Evolutionary conservation across 164 flowering plant species (phyloP), one percentile per base, ranked within the genome.

Genomic region (Saururus chinensis): DNA sequence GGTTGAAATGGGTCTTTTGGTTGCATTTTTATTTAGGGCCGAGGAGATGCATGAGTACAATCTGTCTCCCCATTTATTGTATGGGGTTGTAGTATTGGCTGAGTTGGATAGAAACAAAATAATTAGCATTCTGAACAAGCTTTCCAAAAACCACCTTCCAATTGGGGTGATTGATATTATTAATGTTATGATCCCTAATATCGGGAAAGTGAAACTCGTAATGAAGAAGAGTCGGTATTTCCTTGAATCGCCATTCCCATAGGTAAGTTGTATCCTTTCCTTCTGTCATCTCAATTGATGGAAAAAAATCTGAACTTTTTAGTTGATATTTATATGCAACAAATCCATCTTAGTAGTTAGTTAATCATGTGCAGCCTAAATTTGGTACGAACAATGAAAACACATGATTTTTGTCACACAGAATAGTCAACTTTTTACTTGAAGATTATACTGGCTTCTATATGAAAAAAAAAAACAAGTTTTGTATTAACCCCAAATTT

Each of bases 21-120:
- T 22, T 40, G 11, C 14, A 51, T 19, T 51, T 21, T n/a, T 55
- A 16, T 51, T 37, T 67, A 83, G 95, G 83, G 95, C 96, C 0
- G 95, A 92, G 64, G 83, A 88, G 6, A 87, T 87, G 95, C 92
- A 89, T 48, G 96, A 86, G 73, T 89, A 87, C 72, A 87, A 86
- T 66, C 71, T 92, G 74, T 86, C 93, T 7, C 95, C 93, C 0
- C 93, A 89, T 70, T 92, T 93, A 0, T 68, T 92, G 60, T 92
- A 92, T 70, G 98, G 95, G 14, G 95, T 93, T 0, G n/a, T n/a
- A n/a, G 99, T 93, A 19, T 93, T 97, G 0, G 99, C 90, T 63
- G 99, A 97, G 42, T 84, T 93, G 6, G 97, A 93, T 59, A 93
- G 95, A 0, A 90, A 88, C 60, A 93, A 97, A 0, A 81, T 93